These are phyloP conservation scores for Ophiobolus disseminans DNA, from an alignment of 2,329 filamentous ascomycete genomes.

Conservation along the genomic window DNA sequence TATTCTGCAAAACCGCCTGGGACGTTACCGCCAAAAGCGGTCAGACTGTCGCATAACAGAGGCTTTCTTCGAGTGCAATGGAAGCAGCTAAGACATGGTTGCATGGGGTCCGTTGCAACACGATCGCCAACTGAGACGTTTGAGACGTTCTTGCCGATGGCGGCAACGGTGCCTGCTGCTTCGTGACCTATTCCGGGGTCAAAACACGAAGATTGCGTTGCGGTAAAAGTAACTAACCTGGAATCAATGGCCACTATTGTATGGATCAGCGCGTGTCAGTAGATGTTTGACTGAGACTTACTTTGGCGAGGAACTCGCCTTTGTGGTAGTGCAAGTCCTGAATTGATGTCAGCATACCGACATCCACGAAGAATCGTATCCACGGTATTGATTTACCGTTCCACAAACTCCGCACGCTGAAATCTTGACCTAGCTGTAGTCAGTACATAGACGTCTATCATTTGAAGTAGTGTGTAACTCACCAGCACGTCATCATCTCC, in stretches of 20 bases:
- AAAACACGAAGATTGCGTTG: not conserved
- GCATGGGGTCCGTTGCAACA: constrained; percentile 67
- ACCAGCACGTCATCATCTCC: constrained; percentile 34
- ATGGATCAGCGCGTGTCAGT: not conserved
- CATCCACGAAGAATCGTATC: too few species aligned
- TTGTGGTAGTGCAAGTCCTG: constrained; percentile 37
- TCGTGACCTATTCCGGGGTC: constrained; percentile 62
- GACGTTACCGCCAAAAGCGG: constrained; percentile 71
- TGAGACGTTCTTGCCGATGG: constrained; percentile 64
- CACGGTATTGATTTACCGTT: constrained; percentile 27
- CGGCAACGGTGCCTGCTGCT: constrained; percentile 70
- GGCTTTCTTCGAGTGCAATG: constrained; percentile 74
- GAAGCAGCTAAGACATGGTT: constrained; percentile 75
- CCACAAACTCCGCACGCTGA: constrained; percentile 34
- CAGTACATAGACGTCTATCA: not conserved
- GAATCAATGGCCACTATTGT: constrained; percentile 29
- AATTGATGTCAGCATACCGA: constrained; percentile 1
- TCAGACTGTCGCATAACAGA: constrained; percentile 73
- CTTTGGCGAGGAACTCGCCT: constrained; percentile 33
- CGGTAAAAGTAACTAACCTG: constrained; percentile 11
- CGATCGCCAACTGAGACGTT: constrained; percentile 68
- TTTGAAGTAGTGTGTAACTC: not conserved
- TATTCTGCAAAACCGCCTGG: constrained; percentile 78
- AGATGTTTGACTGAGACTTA: not conserved
- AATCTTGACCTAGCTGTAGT: constrained; percentile 28